phyloP scores from a whole-genome alignment of 1,284 basidiomycete genomes.

The Cystobasidium pallidum region DNA sequence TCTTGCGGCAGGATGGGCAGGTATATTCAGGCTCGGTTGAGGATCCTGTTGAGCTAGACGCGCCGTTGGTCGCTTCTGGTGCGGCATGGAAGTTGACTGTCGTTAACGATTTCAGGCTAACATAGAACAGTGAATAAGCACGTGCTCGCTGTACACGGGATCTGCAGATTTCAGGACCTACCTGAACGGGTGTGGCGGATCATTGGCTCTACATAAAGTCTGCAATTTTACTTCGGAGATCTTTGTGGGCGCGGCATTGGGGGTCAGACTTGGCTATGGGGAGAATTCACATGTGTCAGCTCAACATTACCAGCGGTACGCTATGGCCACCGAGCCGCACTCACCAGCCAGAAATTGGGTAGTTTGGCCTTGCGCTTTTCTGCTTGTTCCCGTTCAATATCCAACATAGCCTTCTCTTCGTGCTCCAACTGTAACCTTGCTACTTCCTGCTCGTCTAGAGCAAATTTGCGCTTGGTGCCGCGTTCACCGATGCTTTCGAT shows the following conservation, averaged over 20 bases:
- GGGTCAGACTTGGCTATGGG: constrained; percentile 79
- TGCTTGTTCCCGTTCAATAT: constrained; percentile 76
- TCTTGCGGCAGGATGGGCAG: constrained; percentile 86
- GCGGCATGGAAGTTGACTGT: constrained; percentile 57
- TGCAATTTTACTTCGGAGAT: constrained; percentile 79
- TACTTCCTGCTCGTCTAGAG: constrained; percentile 70
- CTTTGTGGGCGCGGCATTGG: constrained; percentile 67
- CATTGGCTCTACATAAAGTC: constrained; percentile 79
- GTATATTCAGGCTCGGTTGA: constrained; percentile 65
- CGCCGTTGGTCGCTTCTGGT: constrained; percentile 49
- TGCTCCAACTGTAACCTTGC: constrained; percentile 74
- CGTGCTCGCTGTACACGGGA: neutral
- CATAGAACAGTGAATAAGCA: neutral
- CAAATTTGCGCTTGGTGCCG: constrained; percentile 73
- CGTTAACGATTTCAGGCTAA: constrained; percentile 51
- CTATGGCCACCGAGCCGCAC: too few species aligned
- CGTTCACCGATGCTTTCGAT: constrained; percentile 53
- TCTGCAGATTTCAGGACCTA: constrained; percentile 58
- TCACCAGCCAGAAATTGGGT: constrained; percentile 84
- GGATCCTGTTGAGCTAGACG: constrained; percentile 55
- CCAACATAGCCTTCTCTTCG: constrained; percentile 76
- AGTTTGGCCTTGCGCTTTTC: constrained; percentile 81
- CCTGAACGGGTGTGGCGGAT: constrained; percentile 72
- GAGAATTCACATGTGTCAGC: too few species aligned
- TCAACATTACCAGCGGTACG: too few species aligned